A percentile compares a stretch with the other conserved stretches of the same genome.
Evolutionary conservation across 139 green algal species (phyloP).

Genomic region (Coelastrella sp.): DNA sequence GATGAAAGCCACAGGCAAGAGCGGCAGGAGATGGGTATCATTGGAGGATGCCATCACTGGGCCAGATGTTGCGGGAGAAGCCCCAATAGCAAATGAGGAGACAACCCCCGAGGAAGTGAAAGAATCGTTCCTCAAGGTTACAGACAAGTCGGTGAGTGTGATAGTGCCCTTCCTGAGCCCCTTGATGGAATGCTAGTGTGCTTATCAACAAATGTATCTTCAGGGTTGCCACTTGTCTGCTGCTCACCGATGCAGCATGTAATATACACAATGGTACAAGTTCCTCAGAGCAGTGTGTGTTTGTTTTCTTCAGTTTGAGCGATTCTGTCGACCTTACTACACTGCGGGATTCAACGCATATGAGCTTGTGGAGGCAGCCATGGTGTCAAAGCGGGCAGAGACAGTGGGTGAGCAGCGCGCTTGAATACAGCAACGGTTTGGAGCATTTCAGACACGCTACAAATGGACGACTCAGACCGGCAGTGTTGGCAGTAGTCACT

Average conservation of each 20-base stretch:
- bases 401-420: slow-evolving; percentile 32
- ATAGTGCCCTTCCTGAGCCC: background rate
- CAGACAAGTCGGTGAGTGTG: slow-evolving; percentile 9
- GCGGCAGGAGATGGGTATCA: background rate
- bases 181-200: background rate
- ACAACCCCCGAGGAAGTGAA: slow-evolving; percentile 20
- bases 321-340: slow-evolving; percentile 72
- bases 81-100: slow-evolving; percentile 31
- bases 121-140: slow-evolving; percentile 45
- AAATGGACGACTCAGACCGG: background rate
- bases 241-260: background rate
- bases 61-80: background rate
- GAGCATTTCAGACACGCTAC: too few species aligned
- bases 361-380: slow-evolving; percentile 50
- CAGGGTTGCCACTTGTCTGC: background rate
- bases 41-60: slow-evolving; percentile 41
- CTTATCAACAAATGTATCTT: background rate
- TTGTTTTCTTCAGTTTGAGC: slow-evolving; percentile 56
- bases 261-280: background rate
- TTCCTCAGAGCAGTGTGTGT: background rate
- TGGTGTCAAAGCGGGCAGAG: slow-evolving; percentile 47
- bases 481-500: background rate
- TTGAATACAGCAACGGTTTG: background rate
- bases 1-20: slow-evolving; percentile 49
- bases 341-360: slow-evolving; percentile 72